Evolutionary conservation across 495 filamentous ascomycete species (phyloP).

Genomic region (Aspergillus wentii): DNA sequence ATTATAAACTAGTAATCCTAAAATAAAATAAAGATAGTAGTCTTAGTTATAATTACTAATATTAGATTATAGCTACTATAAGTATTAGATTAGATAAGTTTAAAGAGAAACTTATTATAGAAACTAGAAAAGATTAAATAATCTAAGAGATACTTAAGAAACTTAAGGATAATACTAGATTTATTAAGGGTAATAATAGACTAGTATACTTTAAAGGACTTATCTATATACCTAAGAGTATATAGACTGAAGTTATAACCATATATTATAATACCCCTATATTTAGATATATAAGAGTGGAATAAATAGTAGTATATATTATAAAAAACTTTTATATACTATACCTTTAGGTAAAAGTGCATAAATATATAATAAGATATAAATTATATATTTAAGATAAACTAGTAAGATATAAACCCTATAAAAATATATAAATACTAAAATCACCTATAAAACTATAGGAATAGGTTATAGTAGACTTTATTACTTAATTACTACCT

Average conservation of each 20-base stretch:
- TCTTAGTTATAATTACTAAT: constrained; percentile 5
- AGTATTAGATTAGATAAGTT: background rate
- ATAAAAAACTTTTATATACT: constrained; percentile 4
- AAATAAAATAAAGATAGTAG: constrained; percentile 3
- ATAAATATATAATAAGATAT: constrained; percentile 10
- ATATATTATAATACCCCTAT: constrained; percentile 2
- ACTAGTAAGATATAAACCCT: background rate
- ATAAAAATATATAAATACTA: constrained; percentile 9
- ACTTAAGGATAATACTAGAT: background rate
- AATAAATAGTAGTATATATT: constrained; percentile 8
- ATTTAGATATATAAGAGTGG: constrained; percentile 1
- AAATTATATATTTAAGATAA: constrained; percentile 3
- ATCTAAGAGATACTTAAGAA: background rate
- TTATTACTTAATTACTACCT: constrained; percentile 10
- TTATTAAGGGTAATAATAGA: constrained; percentile 4
- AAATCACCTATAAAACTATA: constrained; percentile 4
- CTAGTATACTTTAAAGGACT: constrained; percentile 6
- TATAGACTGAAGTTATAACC: constrained; percentile 5
- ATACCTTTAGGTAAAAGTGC: constrained; percentile 1
- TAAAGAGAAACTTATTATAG: background rate
- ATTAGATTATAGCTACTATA: constrained; percentile 1
- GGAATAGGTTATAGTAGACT: constrained; percentile 16
- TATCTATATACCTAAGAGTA: constrained; percentile 3
- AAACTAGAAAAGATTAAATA: background rate
- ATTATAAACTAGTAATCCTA: constrained; percentile 6